phyloP scores from a whole-genome alignment of 2,329 filamentous ascomycete species.

The Lasiodiplodia sp. region DNA sequence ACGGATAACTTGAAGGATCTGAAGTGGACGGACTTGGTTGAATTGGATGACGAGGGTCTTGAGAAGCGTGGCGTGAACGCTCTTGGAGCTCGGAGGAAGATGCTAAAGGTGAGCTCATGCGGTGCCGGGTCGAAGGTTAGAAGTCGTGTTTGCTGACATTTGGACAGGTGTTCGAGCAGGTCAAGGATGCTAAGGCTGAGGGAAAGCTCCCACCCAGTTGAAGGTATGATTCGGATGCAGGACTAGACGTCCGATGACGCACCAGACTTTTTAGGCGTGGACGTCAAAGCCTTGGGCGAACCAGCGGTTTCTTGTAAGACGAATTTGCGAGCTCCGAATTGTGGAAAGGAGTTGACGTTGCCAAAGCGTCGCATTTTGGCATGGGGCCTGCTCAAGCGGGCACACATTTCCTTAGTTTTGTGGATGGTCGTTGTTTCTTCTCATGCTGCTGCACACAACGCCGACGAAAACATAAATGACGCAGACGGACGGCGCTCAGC shows the following conservation, averaged over 20 bases:
- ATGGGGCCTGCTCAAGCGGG: neutral
- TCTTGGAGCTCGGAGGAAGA: constrained; percentile 91
- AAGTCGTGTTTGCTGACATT: constrained; percentile 18
- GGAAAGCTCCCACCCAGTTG: constrained; percentile 40
- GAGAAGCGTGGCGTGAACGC: constrained; percentile 95
- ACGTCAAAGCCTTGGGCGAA: neutral
- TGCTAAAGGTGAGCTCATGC: constrained; percentile 78
- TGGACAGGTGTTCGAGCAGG: constrained; percentile 85
- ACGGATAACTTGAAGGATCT: constrained; percentile 98
- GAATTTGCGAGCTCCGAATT: neutral
- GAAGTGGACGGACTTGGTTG: constrained; percentile 92
- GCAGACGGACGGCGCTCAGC: constrained; percentile 12
- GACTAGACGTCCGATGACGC: neutral
- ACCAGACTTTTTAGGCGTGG: neutral
- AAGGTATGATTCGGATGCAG: neutral
- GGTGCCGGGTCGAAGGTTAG: constrained; percentile 34
- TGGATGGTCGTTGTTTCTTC: constrained; percentile 15
- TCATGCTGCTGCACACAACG: constrained; percentile 11
- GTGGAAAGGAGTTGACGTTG: constrained; percentile 7
- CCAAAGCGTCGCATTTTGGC: neutral
- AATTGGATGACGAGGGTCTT: constrained; percentile 90
- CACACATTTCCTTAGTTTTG: constrained; percentile 2
- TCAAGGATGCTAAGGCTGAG: constrained; percentile 68
- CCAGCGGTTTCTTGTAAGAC: neutral
- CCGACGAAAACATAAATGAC: constrained; percentile 20